These are phyloP conservation scores for Trichoderma orchidacearum DNA, from an alignment of 495 filamentous ascomycete species.

Conservation along the genomic window DNA sequence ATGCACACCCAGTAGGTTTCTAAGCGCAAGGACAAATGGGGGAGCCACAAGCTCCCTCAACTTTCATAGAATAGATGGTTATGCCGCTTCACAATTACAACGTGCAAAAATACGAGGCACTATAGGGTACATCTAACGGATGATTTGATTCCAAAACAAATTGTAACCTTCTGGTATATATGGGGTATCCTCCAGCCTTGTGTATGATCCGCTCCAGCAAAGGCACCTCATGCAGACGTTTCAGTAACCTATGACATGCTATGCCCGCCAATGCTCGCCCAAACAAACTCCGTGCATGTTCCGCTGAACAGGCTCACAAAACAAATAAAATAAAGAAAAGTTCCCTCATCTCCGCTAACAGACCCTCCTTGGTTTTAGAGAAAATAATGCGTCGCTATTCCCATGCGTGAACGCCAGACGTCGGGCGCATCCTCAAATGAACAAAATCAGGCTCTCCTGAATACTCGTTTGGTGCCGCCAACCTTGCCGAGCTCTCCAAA, in stretches of 20 bases:
- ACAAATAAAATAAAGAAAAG: background rate
- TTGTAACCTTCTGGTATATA: background rate
- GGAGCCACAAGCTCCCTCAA: no score
- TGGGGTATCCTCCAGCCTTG: background rate
- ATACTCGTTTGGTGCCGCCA: constrained; percentile 36
- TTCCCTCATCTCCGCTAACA: background rate
- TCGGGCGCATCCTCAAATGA: background rate
- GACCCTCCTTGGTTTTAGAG: background rate
- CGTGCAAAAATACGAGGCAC: no score
- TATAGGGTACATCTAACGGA: background rate
- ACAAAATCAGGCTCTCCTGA: constrained; percentile 5
- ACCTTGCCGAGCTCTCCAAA: constrained; percentile 39
- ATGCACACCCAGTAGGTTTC: no score
- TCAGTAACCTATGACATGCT: constrained; percentile 1
- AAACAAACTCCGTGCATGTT: background rate
- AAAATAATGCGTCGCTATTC: background rate
- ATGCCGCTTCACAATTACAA: no score
- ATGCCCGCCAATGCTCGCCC: background rate
- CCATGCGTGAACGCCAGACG: background rate
- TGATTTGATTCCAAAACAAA: background rate
- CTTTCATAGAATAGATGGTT: no score
- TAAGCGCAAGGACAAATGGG: no score
- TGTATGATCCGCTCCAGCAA: background rate
- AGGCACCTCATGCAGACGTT: background rate
- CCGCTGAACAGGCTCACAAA: background rate